Evolutionary conservation across 129 eudicot species (phyloP).

Genomic region (Lactuca saligna): DNA sequence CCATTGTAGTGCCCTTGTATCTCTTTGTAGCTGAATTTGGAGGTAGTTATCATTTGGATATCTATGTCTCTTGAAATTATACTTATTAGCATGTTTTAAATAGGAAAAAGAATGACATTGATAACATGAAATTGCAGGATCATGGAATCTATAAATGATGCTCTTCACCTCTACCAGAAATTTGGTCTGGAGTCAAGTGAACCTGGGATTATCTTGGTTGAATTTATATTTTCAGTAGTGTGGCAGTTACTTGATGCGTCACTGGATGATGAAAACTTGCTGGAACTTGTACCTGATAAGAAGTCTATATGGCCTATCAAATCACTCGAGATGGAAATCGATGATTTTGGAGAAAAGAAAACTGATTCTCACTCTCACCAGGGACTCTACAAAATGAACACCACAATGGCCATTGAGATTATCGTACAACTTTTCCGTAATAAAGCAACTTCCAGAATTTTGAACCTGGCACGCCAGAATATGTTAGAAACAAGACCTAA

Average conservation of each 20-base stretch:
- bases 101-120: slow-evolving; percentile 12
- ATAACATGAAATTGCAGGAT: slow-evolving; percentile 57
- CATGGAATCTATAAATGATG: slow-evolving; percentile 68
- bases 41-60: slow-evolving; percentile 2
- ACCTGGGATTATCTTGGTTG: slow-evolving; percentile 75
- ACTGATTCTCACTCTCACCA: slow-evolving; percentile 49
- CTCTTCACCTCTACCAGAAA: slow-evolving; percentile 58
- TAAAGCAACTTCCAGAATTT: slow-evolving; percentile 67
- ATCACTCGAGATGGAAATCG: slow-evolving; percentile 77
- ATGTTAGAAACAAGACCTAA: slow-evolving; percentile 60
- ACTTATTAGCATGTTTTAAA: background rate
- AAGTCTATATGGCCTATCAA: slow-evolving; percentile 65
- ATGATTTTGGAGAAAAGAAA: slow-evolving; percentile 58
- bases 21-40: background rate
- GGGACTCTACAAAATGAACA: slow-evolving; percentile 57
- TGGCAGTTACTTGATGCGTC: slow-evolving; percentile 94
- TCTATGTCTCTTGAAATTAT: slow-evolving; percentile 12
- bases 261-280: slow-evolving; percentile 81
- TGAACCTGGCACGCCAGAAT: slow-evolving; percentile 75
- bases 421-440: slow-evolving; percentile 59
- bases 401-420: slow-evolving; percentile 76
- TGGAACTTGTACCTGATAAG: slow-evolving; percentile 73
- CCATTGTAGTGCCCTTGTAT: background rate
- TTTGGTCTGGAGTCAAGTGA: slow-evolving; percentile 65
- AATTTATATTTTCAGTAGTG: slow-evolving; percentile 61